Conservation (phyloP, 495 filamentous ascomycete genomes). For the Hypoxylon fuscum region DNA sequence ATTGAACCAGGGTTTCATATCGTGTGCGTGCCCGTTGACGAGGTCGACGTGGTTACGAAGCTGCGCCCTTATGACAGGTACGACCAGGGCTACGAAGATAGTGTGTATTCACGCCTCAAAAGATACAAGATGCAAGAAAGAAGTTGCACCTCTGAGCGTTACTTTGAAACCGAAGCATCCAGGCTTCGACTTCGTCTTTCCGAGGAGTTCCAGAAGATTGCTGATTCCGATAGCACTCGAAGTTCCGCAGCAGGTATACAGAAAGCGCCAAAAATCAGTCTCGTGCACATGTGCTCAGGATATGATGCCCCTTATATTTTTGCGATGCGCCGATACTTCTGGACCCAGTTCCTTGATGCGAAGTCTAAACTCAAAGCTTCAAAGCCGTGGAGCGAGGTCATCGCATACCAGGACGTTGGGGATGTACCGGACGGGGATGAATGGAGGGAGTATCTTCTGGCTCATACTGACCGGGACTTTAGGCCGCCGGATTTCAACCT, state of each 20-base stretch:
- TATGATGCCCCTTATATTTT: neutral
- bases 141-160: neutral
- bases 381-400: neutral
- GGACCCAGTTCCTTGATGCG: conserved; percentile 1
- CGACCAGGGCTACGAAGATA: neutral
- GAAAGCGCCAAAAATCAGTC: neutral
- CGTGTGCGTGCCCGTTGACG: conserved; percentile 5
- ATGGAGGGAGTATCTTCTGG: neutral
- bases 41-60: neutral
- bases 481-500: neutral
- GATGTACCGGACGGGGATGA: conserved; percentile 8
- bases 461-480: neutral
- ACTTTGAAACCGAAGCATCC: neutral
- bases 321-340: neutral
- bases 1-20: neutral
- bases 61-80: neutral
- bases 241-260: neutral
- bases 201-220: neutral
- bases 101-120: neutral
- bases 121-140: neutral
- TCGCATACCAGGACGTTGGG: conserved; percentile 1
- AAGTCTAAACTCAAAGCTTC: neutral
- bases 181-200: neutral
- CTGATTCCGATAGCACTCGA: neutral
- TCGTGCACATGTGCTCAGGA: conserved; percentile 3